Evolutionary conservation across 2,329 filamentous ascomycete genomes (phyloP).

Genomic region (Apiospora koreana): DNA sequence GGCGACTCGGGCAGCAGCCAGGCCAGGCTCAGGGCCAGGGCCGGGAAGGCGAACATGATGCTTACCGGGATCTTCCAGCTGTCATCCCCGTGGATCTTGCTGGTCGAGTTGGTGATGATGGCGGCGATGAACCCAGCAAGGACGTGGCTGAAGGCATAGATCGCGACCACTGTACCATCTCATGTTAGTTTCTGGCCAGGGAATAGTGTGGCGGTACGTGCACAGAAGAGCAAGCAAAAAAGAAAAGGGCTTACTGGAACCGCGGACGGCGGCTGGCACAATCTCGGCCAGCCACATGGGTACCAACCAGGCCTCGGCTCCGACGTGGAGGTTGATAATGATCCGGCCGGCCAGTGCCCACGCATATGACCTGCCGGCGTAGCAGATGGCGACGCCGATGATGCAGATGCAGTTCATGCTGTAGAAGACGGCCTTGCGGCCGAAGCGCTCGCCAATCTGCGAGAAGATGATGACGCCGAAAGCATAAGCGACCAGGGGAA

Average conservation of each 20-base stretch:
- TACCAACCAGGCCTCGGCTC: neutral
- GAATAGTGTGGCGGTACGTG: too few relatives aligned
- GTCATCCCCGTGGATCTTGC: neutral
- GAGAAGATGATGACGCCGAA: neutral
- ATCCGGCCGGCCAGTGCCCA: neutral
- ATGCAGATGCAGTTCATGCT: slow-evolving; percentile 2
- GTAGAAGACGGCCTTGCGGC: neutral
- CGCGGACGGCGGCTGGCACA: neutral
- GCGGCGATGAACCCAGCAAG: neutral
- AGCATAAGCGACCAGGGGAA: neutral
- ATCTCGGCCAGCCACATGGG: neutral
- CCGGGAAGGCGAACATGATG: neutral
- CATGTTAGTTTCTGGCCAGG: neutral
- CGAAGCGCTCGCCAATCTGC: neutral
- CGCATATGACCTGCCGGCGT: neutral
- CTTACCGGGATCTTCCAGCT: neutral
- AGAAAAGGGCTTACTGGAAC: neutral
- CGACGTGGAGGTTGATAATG: neutral
- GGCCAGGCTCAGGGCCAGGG: neutral
- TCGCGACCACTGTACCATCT: neutral
- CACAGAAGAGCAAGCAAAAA: too few relatives aligned
- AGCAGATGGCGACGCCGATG: neutral
- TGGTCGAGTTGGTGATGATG: neutral
- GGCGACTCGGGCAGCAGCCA: neutral
- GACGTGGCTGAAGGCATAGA: neutral